Evolutionary conservation across 177 flowering plant species (phyloP).

Genomic region (Vitis hybrid): DNA sequence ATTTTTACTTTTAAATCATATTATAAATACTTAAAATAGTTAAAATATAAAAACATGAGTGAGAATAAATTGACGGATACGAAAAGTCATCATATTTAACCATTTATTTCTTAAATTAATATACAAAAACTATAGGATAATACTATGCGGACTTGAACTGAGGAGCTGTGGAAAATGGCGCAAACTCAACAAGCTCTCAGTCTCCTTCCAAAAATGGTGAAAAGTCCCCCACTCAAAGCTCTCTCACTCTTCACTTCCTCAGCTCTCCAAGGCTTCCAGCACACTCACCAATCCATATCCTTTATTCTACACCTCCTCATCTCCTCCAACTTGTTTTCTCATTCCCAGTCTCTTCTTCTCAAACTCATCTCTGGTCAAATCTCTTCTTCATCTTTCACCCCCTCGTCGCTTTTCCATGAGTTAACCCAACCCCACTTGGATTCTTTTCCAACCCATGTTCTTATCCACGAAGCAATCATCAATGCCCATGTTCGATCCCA

Average conservation of each 20-base stretch:
- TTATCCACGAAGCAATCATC: slow-evolving; percentile 40
- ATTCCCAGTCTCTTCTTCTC: slow-evolving; percentile 47
- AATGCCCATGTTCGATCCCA: slow-evolving; percentile 35
- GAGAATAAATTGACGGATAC: too few species aligned
- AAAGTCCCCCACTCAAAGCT: slow-evolving; percentile 59
- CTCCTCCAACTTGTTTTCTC: slow-evolving; percentile 29
- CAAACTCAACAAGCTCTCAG: slow-evolving; percentile 20
- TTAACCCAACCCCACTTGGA: slow-evolving; percentile 21
- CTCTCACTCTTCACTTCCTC: slow-evolving; percentile 51
- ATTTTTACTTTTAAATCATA: too few species aligned
- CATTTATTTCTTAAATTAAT: too few species aligned
- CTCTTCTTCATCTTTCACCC: slow-evolving; percentile 27
- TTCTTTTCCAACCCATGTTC: slow-evolving; percentile 7
- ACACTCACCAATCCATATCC: slow-evolving; percentile 38
- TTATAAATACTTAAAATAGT: too few species aligned
- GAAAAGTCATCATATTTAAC: too few species aligned
- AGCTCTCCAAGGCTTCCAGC: slow-evolving; percentile 33
- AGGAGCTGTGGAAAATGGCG: slow-evolving; percentile 10
- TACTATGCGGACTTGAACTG: not conserved
- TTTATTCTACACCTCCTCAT: slow-evolving; percentile 43
- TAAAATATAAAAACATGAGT: too few species aligned
- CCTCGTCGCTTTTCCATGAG: slow-evolving; percentile 34
- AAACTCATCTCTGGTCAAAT: slow-evolving; percentile 38
- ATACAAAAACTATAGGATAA: too few species aligned
- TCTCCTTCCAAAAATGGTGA: slow-evolving; percentile 51